Evolutionary conservation across 495 filamentous ascomycete species (phyloP), one percentile per base, ranked within the genome.

Genomic region (Aspergillus heteromorphus): DNA sequence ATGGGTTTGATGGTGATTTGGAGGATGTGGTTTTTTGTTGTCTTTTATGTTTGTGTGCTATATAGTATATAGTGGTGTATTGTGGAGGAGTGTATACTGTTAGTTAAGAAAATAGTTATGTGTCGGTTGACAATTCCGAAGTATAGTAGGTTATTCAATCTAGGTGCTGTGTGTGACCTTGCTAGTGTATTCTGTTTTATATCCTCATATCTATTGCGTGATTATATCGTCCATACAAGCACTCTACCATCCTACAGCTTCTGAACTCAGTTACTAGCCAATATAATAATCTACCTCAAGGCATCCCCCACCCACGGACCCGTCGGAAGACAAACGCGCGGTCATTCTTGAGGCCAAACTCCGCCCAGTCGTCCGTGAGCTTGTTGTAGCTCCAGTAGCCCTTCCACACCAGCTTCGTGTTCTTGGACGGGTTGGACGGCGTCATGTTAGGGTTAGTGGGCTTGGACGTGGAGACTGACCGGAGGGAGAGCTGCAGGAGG

Each of bases 371-470:
- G 64, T 92, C 91, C 17, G 91, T 92, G 59, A 95, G 71, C 61
- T 77, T 79, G 63, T 96, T 95, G 60, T 93, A 95, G 70, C 85
- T 91, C 87, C 89, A 96, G 70, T 87, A 96, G 0, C 89, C 88
- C 66, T 86, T 86, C 95, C 95, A 97, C 0, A 71, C 71, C 30
- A 99, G 66, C 72, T 92, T 96, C 45, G 89, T 95, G 54, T 92
- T 93, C 59, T 79, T 79, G 1, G 73, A 66, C 18, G 69, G 61
- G 49, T 74, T 75, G 9, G 61, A 57, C 20, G 65, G 62, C 1
- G 63, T 29, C 6, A 56, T 49, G 7, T 52, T 58, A 3, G 61
- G 27, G 4, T 69, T 65, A 5, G 66, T 73, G 6, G 68, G 63
- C 53, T 73, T 73, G 14, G 69, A 72, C 0, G 86, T 79, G 0